These are phyloP conservation scores for Kentomonas sorsogonicus DNA, from an alignment of 208 protist genomes.

Conservation along the genomic window DNA sequence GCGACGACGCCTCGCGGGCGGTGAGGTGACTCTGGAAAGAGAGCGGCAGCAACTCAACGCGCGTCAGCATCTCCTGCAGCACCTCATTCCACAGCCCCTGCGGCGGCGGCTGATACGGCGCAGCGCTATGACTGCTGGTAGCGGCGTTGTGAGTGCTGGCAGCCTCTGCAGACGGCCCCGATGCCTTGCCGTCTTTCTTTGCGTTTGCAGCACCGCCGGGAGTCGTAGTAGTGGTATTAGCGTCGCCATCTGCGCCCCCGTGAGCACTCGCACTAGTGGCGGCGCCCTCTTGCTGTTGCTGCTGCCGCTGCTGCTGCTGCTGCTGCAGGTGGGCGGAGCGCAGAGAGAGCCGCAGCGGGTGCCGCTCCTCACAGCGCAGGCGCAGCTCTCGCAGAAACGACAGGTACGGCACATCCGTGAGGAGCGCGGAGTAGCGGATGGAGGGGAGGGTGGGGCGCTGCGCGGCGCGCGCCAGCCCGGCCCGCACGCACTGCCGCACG, in stretches of 20 bases:
- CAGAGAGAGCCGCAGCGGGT: constrained; percentile 4
- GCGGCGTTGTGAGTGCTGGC: too few species aligned
- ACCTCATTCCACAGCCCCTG: neutral
- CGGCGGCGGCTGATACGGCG: neutral
- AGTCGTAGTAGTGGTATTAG: too few species aligned
- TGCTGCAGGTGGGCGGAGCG: neutral
- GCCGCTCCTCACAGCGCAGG: constrained; percentile 15
- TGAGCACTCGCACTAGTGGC: too few species aligned
- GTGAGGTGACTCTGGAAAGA: too few species aligned
- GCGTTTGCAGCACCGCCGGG: too few species aligned
- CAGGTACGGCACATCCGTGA: constrained; percentile 34
- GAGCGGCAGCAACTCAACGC: too few species aligned
- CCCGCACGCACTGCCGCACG: constrained; percentile 21
- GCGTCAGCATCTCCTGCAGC: constrained; percentile 1
- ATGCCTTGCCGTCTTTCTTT: too few species aligned
- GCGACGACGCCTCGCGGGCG: neutral
- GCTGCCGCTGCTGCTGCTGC: neutral
- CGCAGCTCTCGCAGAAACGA: constrained; percentile 46
- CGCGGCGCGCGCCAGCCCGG: constrained; percentile 16
- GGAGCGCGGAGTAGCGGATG: constrained; percentile 34
- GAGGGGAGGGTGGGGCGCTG: constrained; percentile 16
- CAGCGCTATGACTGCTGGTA: too few species aligned
- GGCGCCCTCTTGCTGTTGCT: too few species aligned
- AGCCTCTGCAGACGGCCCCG: too few species aligned
- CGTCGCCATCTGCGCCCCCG: too few species aligned